Evolutionary conservation across 306 rosid species (phyloP).

Genomic region (Lablab purpureus): DNA sequence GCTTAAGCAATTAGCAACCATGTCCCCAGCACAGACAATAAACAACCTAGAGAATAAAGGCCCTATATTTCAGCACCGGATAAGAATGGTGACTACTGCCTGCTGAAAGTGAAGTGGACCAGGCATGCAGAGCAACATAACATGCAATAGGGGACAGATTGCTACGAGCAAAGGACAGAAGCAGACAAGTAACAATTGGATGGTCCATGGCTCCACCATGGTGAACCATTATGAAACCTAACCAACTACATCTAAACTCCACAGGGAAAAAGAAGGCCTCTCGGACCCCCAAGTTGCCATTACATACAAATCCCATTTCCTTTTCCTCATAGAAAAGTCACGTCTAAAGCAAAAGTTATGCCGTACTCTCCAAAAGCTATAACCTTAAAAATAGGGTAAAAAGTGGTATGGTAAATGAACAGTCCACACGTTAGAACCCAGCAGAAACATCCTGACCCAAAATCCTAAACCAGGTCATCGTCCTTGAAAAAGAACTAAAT

Average conservation of each 20-base stretch:
- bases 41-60: slow-evolving; percentile 38
- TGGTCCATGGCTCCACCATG: slow-evolving; percentile 49
- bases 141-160: slow-evolving; percentile 40
- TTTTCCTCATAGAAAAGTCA: slow-evolving; percentile 14
- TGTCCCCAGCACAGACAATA: slow-evolving; percentile 31
- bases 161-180: slow-evolving; percentile 38
- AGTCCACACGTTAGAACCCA: neutral
- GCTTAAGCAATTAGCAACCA: slow-evolving; percentile 39
- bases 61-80: slow-evolving; percentile 48
- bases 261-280: slow-evolving; percentile 38
- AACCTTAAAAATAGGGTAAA: slow-evolving; percentile 35
- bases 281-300: slow-evolving; percentile 31
- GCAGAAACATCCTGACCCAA: slow-evolving; percentile 5
- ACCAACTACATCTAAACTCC: slow-evolving; percentile 36
- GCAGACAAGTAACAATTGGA: slow-evolving; percentile 49
- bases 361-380: slow-evolving; percentile 40
- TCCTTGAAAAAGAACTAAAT: slow-evolving; percentile 31
- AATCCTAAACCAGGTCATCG: slow-evolving; percentile 21
- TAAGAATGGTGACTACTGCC: slow-evolving; percentile 42
- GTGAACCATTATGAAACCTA: slow-evolving; percentile 38
- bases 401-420: slow-evolving; percentile 31
- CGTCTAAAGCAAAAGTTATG: slow-evolving; percentile 2
- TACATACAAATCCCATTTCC: slow-evolving; percentile 1
- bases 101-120: slow-evolving; percentile 49
- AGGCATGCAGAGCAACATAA: slow-evolving; percentile 40